Evolutionary conservation across 2,329 filamentous ascomycete species (phyloP), one percentile per base, ranked within the genome.

Genomic region (Decorospora gaudefroyi): DNA sequence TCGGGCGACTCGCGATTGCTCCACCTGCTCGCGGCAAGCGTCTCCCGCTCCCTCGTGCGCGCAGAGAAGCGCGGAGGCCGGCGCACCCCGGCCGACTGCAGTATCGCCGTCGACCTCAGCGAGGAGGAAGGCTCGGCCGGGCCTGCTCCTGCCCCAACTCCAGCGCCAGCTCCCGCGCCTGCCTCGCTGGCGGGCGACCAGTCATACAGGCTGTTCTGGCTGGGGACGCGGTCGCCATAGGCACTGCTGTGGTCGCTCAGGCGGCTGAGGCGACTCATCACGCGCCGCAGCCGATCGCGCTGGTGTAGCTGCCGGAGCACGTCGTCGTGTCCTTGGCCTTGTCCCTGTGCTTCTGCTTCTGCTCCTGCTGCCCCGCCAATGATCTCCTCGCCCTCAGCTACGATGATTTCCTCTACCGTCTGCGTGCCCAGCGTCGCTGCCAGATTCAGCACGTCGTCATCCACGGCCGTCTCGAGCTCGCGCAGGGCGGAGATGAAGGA

Each of bases 141-240:
- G 11, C 16, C 51, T 72, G 68, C 22, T 66, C 65, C 36, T 69
- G 59, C 10, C 67, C 64, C 39, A 64, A 50, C 23, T n/a, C n/a
- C n/a, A n/a, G n/a, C n/a, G n/a, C n/a, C n/a, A n/a, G n/a, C n/a
- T n/a, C n/a, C 66, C 39, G 64, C 63, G 39, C 65, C 61, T 17
- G 59, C 61, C 36, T 69, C 60, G 26, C 57, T 62, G 6, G 73
- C 73, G 7, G 80, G 80, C 22, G 80, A 79, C 81, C 81, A 84
- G 62, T 82, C 80, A 65, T 84, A 83, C 29, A 83, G 68, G 40
- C 72, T 76, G 55, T 81, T 79, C 49, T 75, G 67, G 54, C 74
- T 75, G 12, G 80, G 77, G 6, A 77, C 72, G 35, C 76, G 76
- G 51, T 78, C 74, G 46, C 80, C 76, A 56, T 83, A 83, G 29